These are phyloP conservation scores for Drechmeria coniospora DNA, from an alignment of 2,329 filamentous ascomycete species.

Conservation along the genomic window DNA sequence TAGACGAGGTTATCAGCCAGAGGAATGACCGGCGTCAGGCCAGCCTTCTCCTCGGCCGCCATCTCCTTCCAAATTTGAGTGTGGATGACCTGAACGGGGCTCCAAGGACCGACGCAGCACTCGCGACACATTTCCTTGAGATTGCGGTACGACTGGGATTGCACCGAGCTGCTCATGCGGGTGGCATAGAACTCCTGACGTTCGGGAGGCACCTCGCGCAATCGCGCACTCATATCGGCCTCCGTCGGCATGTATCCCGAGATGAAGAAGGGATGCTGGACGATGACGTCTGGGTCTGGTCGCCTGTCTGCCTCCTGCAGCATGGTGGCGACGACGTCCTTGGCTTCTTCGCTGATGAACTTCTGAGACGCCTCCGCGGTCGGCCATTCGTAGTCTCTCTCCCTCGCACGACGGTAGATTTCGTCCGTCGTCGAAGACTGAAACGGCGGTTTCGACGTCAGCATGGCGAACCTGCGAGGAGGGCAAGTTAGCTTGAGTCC, in stretches of 20 bases:
- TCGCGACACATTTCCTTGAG: conserved; percentile 41
- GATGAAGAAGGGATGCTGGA: conserved; percentile 67
- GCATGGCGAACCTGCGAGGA: conserved; percentile 94
- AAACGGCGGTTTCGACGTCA: conserved; percentile 91
- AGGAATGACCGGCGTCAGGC: conserved; percentile 47
- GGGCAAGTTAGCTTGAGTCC: too few species aligned
- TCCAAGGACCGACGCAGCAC: conserved; percentile 44
- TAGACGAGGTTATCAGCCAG: conserved; percentile 48
- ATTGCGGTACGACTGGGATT: conserved; percentile 32
- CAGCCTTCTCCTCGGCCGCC: conserved; percentile 51
- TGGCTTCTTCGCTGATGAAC: conserved; percentile 59
- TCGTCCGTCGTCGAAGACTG: conserved; percentile 82
- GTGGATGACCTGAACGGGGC: conserved; percentile 27
- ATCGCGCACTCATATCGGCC: conserved; percentile 40
- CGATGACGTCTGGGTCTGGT: conserved; percentile 62
- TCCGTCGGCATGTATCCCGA: conserved; percentile 55
- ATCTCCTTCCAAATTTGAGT: conserved; percentile 50
- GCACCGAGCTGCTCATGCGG: conserved; percentile 27
- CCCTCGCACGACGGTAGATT: conserved; percentile 58
- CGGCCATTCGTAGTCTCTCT: conserved; percentile 70
- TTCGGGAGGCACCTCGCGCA: conserved; percentile 42
- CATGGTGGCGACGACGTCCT: conserved; percentile 63
- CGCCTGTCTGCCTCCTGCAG: conserved; percentile 60
- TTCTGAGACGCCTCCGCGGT: conserved; percentile 48
- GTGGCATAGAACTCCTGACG: conserved; percentile 40